Conservation (phyloP, 768 basidiomycete species). For the Mycena albidolilacea region DNA sequence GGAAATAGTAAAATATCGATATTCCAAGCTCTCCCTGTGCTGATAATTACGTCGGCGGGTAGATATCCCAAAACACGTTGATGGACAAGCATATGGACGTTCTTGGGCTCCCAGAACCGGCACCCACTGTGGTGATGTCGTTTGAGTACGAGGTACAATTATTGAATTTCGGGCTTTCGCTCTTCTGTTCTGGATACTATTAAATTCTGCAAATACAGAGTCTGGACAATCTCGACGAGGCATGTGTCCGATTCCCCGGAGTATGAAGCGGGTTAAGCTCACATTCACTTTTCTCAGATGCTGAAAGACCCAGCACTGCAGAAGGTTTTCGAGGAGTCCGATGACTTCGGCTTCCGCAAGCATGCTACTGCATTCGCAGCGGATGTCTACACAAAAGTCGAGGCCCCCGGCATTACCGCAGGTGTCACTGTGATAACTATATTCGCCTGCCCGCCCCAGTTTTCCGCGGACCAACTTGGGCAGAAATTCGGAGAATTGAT, state of each 20-base stretch:
- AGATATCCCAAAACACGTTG: slow-evolving; percentile 30
- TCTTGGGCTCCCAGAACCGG: slow-evolving; percentile 26
- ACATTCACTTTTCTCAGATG: slow-evolving; percentile 24
- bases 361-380: slow-evolving; percentile 31
- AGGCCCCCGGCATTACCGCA: slow-evolving; percentile 6
- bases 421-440: slow-evolving; percentile 18
- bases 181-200: not conserved
- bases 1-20: slow-evolving; percentile 26
- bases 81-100: slow-evolving; percentile 25
- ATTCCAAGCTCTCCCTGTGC: not conserved
- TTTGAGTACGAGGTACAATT: slow-evolving; percentile 30
- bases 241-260: not conserved
- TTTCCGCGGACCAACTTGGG: slow-evolving; percentile 19
- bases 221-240: slow-evolving; percentile 27
- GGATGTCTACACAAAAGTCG: slow-evolving; percentile 23
- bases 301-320: slow-evolving; percentile 29
- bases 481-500: slow-evolving; percentile 27
- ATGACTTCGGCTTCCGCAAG: slow-evolving; percentile 33
- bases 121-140: slow-evolving; percentile 31
- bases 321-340: slow-evolving; percentile 23
- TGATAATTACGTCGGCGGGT: not conserved
- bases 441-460: slow-evolving; percentile 21
- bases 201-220: slow-evolving; percentile 22
- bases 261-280: slow-evolving; percentile 5
- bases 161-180: not conserved